A percentile compares a stretch with the other conserved stretches of the same genome.
phyloP scores from a whole-genome alignment of 2,329 filamentous ascomycete genomes.

The Penicillium sp. region DNA sequence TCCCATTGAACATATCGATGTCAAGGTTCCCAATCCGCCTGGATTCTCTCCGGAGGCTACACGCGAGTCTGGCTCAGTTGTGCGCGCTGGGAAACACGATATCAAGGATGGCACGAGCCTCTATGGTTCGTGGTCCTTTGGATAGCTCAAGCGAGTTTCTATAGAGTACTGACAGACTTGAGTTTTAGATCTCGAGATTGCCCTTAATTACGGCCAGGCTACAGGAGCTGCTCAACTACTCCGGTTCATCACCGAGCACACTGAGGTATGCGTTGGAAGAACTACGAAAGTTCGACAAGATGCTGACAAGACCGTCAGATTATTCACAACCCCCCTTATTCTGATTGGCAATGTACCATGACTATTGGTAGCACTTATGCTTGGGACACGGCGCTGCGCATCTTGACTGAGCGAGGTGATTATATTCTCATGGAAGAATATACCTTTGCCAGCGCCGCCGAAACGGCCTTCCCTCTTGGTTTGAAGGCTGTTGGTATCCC shows the following conservation, averaged over 20 bases:
- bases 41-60: conserved; percentile 72
- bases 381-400: conserved; percentile 78
- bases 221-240: conserved; percentile 83
- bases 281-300: neutral
- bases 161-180: conserved; percentile 5
- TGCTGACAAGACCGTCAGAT: conserved; percentile 49
- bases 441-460: conserved; percentile 77
- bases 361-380: conserved; percentile 84
- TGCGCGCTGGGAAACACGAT: conserved; percentile 83
- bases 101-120: conserved; percentile 63
- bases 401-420: conserved; percentile 77
- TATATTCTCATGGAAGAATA: conserved; percentile 85
- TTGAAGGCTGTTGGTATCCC: conserved; percentile 61
- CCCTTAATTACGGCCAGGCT: conserved; percentile 91
- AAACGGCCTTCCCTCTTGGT: conserved; percentile 65
- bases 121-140: conserved; percentile 42
- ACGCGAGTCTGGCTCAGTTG: conserved; percentile 57
- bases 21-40: conserved; percentile 71
- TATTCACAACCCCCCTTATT: conserved; percentile 80
- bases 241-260: conserved; percentile 91
- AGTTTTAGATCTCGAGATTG: conserved; percentile 72
- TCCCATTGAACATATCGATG: conserved; percentile 75
- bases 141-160: neutral
- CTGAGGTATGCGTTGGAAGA: conserved; percentile 57
- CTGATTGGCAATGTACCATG: conserved; percentile 84